Evolutionary conservation across 129 eudicot species (phyloP).

Genomic region (Chrysanthemum lavandulifolium): DNA sequence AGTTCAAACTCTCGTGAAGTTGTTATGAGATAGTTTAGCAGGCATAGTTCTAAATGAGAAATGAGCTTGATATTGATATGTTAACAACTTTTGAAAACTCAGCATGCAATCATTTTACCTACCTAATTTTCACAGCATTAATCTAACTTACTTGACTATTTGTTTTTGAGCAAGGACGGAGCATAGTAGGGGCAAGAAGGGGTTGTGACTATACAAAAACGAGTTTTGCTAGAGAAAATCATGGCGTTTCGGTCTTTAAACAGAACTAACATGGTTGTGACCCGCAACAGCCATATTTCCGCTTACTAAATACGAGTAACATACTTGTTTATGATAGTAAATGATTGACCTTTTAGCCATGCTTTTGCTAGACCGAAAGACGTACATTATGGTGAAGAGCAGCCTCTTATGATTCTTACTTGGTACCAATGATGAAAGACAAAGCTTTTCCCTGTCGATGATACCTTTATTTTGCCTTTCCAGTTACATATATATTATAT

Average conservation of each 20-base stretch:
- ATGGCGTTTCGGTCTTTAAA: background rate
- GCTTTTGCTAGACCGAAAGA: constrained; percentile 18
- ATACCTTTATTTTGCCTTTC: constrained; percentile 13
- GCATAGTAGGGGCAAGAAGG: too few relatives aligned
- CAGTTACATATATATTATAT: background rate
- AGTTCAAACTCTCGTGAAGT: too few relatives aligned
- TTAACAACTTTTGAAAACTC: too few relatives aligned
- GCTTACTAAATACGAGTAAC: background rate
- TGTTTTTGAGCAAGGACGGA: too few relatives aligned
- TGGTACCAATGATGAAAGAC: constrained; percentile 23
- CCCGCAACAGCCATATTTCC: background rate
- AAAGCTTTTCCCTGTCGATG: constrained; percentile 19
- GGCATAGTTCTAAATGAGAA: too few relatives aligned
- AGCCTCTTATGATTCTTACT: constrained; percentile 23
- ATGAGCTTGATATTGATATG: too few relatives aligned
- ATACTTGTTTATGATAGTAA: background rate
- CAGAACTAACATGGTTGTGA: background rate
- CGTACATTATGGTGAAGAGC: constrained; percentile 23
- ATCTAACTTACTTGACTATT: too few relatives aligned
- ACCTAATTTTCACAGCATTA: too few relatives aligned
- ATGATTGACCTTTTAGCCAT: constrained; percentile 16
- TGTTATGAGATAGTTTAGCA: too few relatives aligned
- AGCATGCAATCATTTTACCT: too few relatives aligned
- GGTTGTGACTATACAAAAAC: too few relatives aligned
- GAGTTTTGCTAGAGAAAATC: background rate